Conservation (phyloP, 176 grass and related monocot species). For the Otatea glauca region DNA sequence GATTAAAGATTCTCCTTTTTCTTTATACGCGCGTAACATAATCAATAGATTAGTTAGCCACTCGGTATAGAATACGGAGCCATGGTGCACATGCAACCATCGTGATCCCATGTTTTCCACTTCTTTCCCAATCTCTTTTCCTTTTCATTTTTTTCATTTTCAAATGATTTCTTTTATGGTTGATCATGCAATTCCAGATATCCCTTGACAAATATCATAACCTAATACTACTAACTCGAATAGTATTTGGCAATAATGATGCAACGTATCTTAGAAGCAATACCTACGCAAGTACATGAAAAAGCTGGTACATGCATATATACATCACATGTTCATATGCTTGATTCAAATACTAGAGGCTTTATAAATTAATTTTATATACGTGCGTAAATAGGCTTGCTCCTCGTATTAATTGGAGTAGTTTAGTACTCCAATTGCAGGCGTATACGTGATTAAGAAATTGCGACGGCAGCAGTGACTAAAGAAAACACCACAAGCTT, state of each 20-base stretch:
- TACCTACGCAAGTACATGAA: constrained; percentile 15
- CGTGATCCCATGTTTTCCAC: constrained; percentile 59
- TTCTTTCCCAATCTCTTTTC: background rate
- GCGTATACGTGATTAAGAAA: constrained; percentile 26
- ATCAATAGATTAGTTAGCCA: constrained; percentile 18
- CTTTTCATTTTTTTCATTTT: background rate
- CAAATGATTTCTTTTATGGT: background rate
- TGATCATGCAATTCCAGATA: constrained; percentile 34
- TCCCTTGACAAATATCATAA: constrained; percentile 8
- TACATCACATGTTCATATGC: background rate
- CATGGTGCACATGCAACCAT: constrained; percentile 44
- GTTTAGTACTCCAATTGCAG: background rate
- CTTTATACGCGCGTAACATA: background rate
- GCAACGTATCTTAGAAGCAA: constrained; percentile 51
- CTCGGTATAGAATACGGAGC: constrained; percentile 6
- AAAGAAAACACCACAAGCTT: constrained; percentile 18
- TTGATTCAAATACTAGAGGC: background rate
- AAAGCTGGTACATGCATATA: background rate
- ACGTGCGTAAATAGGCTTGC: background rate
- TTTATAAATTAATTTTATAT: background rate
- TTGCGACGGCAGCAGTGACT: constrained; percentile 29
- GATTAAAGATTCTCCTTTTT: constrained; percentile 22
- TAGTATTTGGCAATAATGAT: constrained; percentile 17
- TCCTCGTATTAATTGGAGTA: background rate
- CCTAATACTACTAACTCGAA: constrained; percentile 37